Evolutionary conservation across 2,329 filamentous ascomycete genomes (phyloP).

Genomic region (Alternaria sp.): DNA sequence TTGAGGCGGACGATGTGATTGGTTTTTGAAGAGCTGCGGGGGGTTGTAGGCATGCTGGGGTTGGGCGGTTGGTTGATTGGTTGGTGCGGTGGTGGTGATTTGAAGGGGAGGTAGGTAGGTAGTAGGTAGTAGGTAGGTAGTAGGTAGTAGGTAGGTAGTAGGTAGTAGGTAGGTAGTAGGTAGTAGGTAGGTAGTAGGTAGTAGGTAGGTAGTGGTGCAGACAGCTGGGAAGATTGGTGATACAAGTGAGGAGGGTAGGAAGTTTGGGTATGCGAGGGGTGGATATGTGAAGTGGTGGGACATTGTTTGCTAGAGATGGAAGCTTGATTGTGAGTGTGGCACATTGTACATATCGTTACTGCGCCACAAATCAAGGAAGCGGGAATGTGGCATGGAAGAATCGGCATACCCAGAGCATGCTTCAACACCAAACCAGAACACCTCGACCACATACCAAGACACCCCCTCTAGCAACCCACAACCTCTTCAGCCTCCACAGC

Average conservation of each 20-base stretch:
- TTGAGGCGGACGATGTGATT: neutral
- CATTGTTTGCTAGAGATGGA: neutral
- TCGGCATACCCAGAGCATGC: neutral
- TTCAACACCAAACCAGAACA: neutral
- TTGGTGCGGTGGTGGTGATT: too few species aligned
- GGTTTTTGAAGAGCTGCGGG: neutral
- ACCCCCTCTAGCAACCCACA: neutral
- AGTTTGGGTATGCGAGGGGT: neutral
- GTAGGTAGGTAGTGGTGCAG: neutral
- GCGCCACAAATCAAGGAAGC: neutral
- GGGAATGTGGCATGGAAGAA: neutral
- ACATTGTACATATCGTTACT: neutral
- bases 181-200: too few species aligned
- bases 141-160: too few species aligned
- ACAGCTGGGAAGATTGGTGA: too few species aligned
- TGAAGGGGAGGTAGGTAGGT: too few species aligned
- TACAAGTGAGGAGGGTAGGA: neutral
- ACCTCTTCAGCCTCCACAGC: neutral
- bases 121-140: too few species aligned
- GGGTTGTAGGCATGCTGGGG: neutral
- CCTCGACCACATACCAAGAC: neutral
- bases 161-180: too few species aligned
- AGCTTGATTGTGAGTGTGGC: neutral
- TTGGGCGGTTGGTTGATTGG: too few species aligned
- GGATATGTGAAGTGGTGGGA: neutral